phyloP scores from a whole-genome alignment of 2,329 filamentous ascomycete species.

The Mariannaea sp. region DNA sequence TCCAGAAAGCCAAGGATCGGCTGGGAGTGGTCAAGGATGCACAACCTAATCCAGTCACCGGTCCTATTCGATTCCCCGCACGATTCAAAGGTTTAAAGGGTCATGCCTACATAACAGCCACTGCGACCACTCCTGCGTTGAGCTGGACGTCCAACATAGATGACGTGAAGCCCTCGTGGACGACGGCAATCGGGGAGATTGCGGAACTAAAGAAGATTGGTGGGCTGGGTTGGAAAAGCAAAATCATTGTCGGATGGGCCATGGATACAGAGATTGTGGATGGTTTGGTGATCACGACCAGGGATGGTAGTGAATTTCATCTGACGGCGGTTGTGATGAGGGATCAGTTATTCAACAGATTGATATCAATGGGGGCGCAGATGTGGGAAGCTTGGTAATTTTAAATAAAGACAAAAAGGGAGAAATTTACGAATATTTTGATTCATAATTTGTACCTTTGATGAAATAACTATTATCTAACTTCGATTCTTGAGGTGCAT shows the following conservation, averaged over 20 bases:
- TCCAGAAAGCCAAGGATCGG: conserved; percentile 68
- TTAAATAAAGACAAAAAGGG: no score
- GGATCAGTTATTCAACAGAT: conserved; percentile 80
- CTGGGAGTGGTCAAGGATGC: conserved; percentile 67
- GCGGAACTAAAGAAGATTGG: conserved; percentile 77
- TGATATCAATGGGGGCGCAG: conserved; percentile 76
- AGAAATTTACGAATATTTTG: no score
- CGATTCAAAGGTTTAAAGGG: conserved; percentile 74
- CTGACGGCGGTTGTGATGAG: conserved; percentile 74
- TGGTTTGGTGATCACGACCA: conserved; percentile 70
- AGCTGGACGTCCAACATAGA: conserved; percentile 64
- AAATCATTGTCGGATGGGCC: conserved; percentile 80
- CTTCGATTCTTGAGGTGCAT: no score
- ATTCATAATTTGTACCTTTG: no score
- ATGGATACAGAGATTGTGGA: conserved; percentile 75
- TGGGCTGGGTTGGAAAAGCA: conserved; percentile 83
- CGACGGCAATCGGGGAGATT: conserved; percentile 72
- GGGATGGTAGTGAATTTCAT: conserved; percentile 58
- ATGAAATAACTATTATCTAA: no score
- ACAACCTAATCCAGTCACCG: conserved; percentile 52
- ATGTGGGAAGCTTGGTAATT: conserved; percentile 79
- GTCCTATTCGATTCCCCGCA: conserved; percentile 77
- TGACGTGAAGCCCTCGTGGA: conserved; percentile 67
- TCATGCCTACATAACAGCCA: conserved; percentile 70
- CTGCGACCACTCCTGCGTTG: conserved; percentile 69